Evolutionary conservation across 495 filamentous ascomycete species (phyloP).

Genomic region (Aspergillus avenaceus): DNA sequence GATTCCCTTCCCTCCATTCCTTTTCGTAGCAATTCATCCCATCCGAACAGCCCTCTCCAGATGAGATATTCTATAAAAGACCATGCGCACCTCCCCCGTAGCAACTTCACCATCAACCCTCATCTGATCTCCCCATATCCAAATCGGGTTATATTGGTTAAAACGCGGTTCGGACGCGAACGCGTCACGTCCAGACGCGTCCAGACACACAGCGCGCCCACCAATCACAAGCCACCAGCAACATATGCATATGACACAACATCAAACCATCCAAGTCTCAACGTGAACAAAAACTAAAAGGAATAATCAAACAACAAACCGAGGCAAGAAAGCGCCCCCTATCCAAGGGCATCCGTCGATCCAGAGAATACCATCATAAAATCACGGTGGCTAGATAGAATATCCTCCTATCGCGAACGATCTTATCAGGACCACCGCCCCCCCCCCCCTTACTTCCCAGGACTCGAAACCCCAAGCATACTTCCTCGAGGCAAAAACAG

Average conservation of each 20-base stretch:
- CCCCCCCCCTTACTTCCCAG: background rate
- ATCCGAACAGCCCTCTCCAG: constrained; percentile 1
- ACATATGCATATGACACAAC: no score
- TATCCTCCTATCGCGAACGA: constrained; percentile 11
- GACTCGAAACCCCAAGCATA: background rate
- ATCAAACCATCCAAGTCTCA: background rate
- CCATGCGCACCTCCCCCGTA: no score
- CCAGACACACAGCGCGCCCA: constrained; percentile 12
- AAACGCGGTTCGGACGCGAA: constrained; percentile 1
- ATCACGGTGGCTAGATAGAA: constrained; percentile 2
- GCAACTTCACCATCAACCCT: no score
- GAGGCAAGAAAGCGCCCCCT: background rate
- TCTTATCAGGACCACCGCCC: constrained; percentile 13
- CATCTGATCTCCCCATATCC: constrained; percentile 8
- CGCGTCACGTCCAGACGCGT: constrained; percentile 15
- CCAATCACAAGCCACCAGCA: constrained; percentile 16
- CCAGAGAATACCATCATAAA: background rate
- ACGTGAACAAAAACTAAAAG: no score
- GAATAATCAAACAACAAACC: background rate
- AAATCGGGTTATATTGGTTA: constrained; percentile 11
- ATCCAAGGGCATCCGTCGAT: constrained; percentile 1
- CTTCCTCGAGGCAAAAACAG: constrained; percentile 1
- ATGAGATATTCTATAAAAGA: background rate
- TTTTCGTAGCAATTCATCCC: background rate
- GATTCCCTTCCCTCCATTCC: constrained; percentile 10